Percentiles rank a stretch among this genome's conserved stretches.
These are phyloP conservation scores for Camellia japonica DNA, from an alignment of 148 eudicot genomes.

Conservation along the genomic window DNA sequence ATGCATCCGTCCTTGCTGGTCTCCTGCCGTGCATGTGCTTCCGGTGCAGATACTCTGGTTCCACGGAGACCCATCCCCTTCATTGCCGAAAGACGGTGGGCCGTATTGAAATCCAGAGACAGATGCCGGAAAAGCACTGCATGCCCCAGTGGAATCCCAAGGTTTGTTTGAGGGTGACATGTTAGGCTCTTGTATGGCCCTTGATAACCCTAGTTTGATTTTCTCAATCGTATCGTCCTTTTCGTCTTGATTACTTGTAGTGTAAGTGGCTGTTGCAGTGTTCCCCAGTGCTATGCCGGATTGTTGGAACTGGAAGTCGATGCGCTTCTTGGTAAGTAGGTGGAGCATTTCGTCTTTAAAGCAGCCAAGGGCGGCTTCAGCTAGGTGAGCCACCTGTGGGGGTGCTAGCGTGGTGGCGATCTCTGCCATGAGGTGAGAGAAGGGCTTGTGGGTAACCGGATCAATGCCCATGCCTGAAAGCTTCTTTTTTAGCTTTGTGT, in stretches of 20 bases:
- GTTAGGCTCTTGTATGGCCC: conserved; percentile 73
- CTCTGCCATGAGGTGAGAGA: conserved; percentile 90
- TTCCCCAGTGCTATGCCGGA: conserved; percentile 14
- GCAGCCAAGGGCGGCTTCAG: conserved; percentile 96
- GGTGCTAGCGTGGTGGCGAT: conserved; percentile 82
- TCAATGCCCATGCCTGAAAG: conserved; percentile 97
- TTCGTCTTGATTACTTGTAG: conserved; percentile 25
- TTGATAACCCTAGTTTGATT: conserved; percentile 70
- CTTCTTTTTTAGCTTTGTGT: conserved; percentile 92
- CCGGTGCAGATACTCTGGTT: conserved; percentile 59
- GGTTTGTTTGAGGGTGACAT: conserved; percentile 42
- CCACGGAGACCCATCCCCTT: conserved; percentile 74
- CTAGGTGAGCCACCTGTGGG: conserved; percentile 84
- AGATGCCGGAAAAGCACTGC: conserved; percentile 25
- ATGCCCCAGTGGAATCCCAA: conserved; percentile 51
- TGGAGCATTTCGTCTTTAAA: conserved; percentile 97
- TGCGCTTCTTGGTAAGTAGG: conserved; percentile 76
- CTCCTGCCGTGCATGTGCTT: conserved; percentile 50
- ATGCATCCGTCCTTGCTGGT: conserved; percentile 34
- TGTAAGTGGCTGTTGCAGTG: conserved; percentile 4
- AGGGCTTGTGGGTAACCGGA: conserved; percentile 96
- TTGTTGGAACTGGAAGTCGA: conserved; percentile 63
- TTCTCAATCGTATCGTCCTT: conserved; percentile 63
- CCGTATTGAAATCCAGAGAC: conserved; percentile 54
- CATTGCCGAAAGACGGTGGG: conserved; percentile 35